Evolutionary conservation across 768 basidiomycete species (phyloP), one percentile per base, ranked within the genome.

Genomic region (Tremella fuciformis): DNA sequence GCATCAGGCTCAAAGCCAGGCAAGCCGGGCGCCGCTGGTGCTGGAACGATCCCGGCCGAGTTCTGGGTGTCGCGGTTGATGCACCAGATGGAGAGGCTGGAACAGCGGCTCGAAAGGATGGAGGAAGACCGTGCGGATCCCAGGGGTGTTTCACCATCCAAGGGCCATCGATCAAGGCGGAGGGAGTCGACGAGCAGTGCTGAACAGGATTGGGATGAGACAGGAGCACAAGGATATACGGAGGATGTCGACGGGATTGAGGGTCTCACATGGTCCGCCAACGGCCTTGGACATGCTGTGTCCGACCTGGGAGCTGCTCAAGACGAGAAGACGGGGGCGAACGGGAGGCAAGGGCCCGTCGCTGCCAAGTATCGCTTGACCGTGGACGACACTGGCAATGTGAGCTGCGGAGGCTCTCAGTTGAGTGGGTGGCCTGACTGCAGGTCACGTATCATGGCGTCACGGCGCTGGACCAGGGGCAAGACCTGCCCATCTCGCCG

Each of bases 381-480:
- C 2, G 46, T 49, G 13, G 52, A 59, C 18, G 58, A 59, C 11
- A 21, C 21, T 11, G 58, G 58, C 15, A 59, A 59, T 29, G 56
- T 57, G 48, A 46, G 52, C 34, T 15, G 48, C 24, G 24, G 8
- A 50, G 9, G 8, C 21, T 6, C 22, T 50, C 24, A 8, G 22
- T 21, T 22, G 48, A 22, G 48, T 21, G 4, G 24, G 4, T 16
- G n/a, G 13, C 8, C 21, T 25, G 48, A 50, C 22, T 6, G 22
- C 24, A 50, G 48, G 48, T 50, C 21, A 50, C 48, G 24, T 50
- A 50, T 21, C 26, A 25, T 26, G 48, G 48, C 48, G 26, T 50
- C 21, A 50, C 48, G 6, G 48, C 21, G 21, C 26, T 21, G 8
- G 26, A 50, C 22, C 48, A 50, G 24, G 48, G 48, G 15, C 48